Evolutionary conservation across 257 asterid genomes (phyloP).

Genomic region (Capsicum rhomboideum): DNA sequence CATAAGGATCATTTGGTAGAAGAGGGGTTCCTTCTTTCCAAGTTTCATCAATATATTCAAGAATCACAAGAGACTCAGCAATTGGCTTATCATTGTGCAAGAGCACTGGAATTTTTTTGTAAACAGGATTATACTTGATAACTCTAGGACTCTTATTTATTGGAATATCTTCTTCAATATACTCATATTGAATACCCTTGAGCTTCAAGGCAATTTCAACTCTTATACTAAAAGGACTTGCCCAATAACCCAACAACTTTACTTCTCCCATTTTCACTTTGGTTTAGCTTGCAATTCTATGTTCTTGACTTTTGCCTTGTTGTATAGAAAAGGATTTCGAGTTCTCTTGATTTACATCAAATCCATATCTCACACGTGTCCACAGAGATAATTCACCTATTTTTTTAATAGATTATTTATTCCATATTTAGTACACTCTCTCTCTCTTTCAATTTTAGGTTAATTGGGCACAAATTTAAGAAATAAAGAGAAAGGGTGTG

Average conservation of each 20-base stretch:
- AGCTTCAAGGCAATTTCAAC: slow-evolving; percentile 33
- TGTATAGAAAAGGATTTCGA: background rate
- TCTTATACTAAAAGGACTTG: slow-evolving; percentile 33
- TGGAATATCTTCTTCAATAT: slow-evolving; percentile 16
- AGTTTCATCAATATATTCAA: slow-evolving; percentile 46
- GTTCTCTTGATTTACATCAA: background rate
- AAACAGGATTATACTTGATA: slow-evolving; percentile 37
- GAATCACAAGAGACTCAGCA: slow-evolving; percentile 30
- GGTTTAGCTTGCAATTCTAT: background rate
- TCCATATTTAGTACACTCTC: too few relatives aligned
- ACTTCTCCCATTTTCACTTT: slow-evolving; percentile 26
- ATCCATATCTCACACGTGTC: background rate
- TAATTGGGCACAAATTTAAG: too few relatives aligned
- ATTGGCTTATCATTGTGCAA: slow-evolving; percentile 42
- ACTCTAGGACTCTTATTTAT: slow-evolving; percentile 26
- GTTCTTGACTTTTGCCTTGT: background rate
- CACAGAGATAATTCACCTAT: background rate
- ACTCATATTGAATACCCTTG: slow-evolving; percentile 40
- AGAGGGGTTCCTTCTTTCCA: slow-evolving; percentile 26
- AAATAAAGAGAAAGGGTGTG: too few relatives aligned
- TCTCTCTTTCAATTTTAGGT: too few relatives aligned
- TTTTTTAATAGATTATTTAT: too few relatives aligned
- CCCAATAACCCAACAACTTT: slow-evolving; percentile 30
- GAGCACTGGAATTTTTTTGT: slow-evolving; percentile 33
- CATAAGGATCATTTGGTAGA: slow-evolving; percentile 32